Evolutionary conservation across 768 basidiomycete species (phyloP).

Genomic region (Ramaria sp.): DNA sequence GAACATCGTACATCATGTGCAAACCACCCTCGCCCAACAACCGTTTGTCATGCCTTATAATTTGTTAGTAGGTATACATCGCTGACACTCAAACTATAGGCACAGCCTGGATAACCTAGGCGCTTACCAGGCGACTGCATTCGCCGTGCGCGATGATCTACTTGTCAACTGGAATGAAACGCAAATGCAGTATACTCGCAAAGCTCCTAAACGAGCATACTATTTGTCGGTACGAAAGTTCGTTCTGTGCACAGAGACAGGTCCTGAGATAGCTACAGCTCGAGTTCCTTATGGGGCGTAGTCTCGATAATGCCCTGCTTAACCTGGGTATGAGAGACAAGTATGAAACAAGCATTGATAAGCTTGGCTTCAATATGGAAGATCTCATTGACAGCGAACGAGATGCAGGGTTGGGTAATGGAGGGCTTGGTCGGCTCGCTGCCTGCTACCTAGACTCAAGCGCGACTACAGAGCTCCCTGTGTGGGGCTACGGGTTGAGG

Average conservation of each 20-base stretch:
- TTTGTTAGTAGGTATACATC: not conserved
- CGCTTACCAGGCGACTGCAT: constrained; percentile 85
- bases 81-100: constrained; percentile 52
- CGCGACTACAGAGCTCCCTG: constrained; percentile 80
- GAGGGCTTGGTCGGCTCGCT: constrained; percentile 90
- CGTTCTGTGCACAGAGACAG: constrained; percentile 51
- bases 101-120: constrained; percentile 48
- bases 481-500: constrained; percentile 91
- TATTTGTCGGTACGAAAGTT: constrained; percentile 90
- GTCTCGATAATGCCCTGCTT: constrained; percentile 58
- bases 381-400: constrained; percentile 82
- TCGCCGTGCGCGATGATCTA: constrained; percentile 81
- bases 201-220: constrained; percentile 82
- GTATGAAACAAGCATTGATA: constrained; percentile 53
- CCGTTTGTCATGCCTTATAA: constrained; percentile 28
- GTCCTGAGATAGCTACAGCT: not conserved
- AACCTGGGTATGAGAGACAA: constrained; percentile 78
- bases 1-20: constrained; percentile 73
- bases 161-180: constrained; percentile 87
- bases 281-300: constrained; percentile 21
- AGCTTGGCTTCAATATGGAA: constrained; percentile 85
- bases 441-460: constrained; percentile 96
- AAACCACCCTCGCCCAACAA: constrained; percentile 84
- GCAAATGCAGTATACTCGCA: constrained; percentile 65
- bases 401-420: constrained; percentile 92